Evolutionary conservation across 164 flowering plant species (phyloP).

Genomic region (Hamamelis virginiana): DNA sequence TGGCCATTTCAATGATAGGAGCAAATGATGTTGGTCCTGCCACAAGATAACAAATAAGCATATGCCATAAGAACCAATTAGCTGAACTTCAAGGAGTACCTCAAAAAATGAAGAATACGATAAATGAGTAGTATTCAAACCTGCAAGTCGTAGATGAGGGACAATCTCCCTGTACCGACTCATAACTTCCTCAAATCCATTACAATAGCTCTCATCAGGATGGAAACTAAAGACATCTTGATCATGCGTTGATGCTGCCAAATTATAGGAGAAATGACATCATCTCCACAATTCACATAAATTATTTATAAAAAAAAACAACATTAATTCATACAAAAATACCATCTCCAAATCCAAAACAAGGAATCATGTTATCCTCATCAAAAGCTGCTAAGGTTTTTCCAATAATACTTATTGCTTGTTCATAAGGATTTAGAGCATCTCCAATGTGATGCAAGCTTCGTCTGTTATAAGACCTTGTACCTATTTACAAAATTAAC

Average conservation of each 20-base stretch:
- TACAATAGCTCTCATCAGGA: conserved; percentile 52
- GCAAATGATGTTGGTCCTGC: conserved; percentile 82
- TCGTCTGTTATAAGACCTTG: conserved; percentile 42
- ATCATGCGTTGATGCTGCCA: conserved; percentile 70
- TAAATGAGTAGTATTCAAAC: conserved; percentile 22
- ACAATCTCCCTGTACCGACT: conserved; percentile 60
- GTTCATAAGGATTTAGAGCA: conserved; percentile 58
- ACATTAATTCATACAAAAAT: background rate
- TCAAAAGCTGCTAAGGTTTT: conserved; percentile 65
- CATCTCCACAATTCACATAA: background rate
- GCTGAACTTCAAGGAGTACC: background rate
- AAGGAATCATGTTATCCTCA: conserved; percentile 71
- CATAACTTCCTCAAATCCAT: conserved; percentile 72
- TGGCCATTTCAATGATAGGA: conserved; percentile 70
- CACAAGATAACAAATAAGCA: background rate
- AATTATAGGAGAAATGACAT: background rate
- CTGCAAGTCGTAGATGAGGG: conserved; percentile 66
- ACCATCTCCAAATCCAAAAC: conserved; percentile 87
- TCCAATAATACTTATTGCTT: conserved; percentile 65
- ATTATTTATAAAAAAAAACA: background rate
- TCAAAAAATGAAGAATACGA: background rate
- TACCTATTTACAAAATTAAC: conserved; percentile 21
- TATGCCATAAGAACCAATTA: background rate
- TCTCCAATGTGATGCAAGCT: conserved; percentile 63
- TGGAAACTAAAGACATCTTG: conserved; percentile 71